Conservation (phyloP, 2,329 filamentous ascomycete species). For the Arachnomyces sp. region DNA sequence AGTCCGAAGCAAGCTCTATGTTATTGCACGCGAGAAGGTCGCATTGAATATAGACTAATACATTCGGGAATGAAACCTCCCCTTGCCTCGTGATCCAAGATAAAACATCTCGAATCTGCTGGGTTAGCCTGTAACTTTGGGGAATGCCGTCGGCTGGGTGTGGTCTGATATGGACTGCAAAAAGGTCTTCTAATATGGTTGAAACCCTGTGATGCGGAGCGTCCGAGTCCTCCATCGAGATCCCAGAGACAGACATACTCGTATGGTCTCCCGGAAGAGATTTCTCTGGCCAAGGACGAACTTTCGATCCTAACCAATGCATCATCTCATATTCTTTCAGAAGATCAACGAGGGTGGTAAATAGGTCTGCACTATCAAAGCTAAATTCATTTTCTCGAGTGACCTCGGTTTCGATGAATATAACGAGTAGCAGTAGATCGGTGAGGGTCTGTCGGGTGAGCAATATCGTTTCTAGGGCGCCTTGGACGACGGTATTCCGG, state of each 20-base stretch:
- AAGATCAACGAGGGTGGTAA: constrained; percentile 60
- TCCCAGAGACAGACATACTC: constrained; percentile 19
- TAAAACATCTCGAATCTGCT: constrained; percentile 37
- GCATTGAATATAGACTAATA: constrained; percentile 58
- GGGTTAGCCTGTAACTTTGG: constrained; percentile 35
- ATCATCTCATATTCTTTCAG: constrained; percentile 64
- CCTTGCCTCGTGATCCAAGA: constrained; percentile 44
- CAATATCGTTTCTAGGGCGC: constrained; percentile 69
- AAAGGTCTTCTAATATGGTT: constrained; percentile 38
- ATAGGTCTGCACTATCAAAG: constrained; percentile 50
- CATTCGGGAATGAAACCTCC: constrained; percentile 47
- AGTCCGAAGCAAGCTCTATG: constrained; percentile 56
- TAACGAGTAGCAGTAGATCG: constrained; percentile 70
- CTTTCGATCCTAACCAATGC: constrained; percentile 50
- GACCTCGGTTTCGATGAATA: constrained; percentile 79
- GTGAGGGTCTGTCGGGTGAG: constrained; percentile 67
- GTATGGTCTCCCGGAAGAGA: constrained; percentile 11
- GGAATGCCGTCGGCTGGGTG: constrained; percentile 31
- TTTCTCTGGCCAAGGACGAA: constrained; percentile 26
- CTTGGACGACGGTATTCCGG: constrained; percentile 62
- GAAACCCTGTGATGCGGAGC: constrained; percentile 16
- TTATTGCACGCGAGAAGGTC: constrained; percentile 61
- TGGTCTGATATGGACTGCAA: constrained; percentile 36
- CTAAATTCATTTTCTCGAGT: constrained; percentile 63
- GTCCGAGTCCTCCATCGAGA: constrained; percentile 19